Evolutionary conservation across 371 early-diverging fungal genomes (phyloP).

Genomic region (Mucor circinelloides): DNA sequence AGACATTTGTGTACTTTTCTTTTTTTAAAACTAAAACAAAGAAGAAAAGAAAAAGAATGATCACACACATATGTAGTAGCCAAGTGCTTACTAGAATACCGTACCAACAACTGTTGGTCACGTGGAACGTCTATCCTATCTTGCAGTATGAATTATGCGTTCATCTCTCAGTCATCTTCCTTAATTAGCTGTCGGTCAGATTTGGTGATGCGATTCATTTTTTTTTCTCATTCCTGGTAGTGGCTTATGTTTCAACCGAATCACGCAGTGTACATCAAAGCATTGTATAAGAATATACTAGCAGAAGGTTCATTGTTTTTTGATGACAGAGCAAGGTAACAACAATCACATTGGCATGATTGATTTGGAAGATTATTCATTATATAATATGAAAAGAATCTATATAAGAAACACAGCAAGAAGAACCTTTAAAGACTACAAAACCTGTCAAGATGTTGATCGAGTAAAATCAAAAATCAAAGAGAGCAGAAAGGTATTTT

Average conservation of each 20-base stretch:
- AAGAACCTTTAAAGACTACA: conserved; percentile 32
- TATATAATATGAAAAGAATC: conserved; percentile 17
- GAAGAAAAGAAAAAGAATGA: conserved; percentile 3
- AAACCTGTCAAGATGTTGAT: conserved; percentile 27
- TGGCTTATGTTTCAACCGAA: conserved; percentile 23
- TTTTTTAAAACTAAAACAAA: not conserved
- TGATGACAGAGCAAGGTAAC: conserved; percentile 50
- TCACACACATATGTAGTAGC: not conserved
- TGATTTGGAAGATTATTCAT: not conserved
- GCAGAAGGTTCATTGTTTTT: conserved; percentile 39
- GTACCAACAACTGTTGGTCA: not conserved
- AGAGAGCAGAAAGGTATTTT: conserved; percentile 42
- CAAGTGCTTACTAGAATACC: not conserved
- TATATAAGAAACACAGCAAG: conserved; percentile 36
- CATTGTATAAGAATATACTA: conserved; percentile 40
- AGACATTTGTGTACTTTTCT: conserved; percentile 11
- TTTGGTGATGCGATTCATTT: not conserved
- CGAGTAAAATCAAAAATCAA: conserved; percentile 38
- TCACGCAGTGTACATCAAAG: conserved; percentile 32
- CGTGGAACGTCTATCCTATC: not conserved
- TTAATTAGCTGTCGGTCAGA: not conserved
- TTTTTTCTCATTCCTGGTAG: not conserved
- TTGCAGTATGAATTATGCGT: not conserved
- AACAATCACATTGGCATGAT: not conserved
- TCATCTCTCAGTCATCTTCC: not conserved